Evolutionary conservation across 1,284 basidiomycete genomes (phyloP).

Genomic region (Irpex rosettiformis): DNA sequence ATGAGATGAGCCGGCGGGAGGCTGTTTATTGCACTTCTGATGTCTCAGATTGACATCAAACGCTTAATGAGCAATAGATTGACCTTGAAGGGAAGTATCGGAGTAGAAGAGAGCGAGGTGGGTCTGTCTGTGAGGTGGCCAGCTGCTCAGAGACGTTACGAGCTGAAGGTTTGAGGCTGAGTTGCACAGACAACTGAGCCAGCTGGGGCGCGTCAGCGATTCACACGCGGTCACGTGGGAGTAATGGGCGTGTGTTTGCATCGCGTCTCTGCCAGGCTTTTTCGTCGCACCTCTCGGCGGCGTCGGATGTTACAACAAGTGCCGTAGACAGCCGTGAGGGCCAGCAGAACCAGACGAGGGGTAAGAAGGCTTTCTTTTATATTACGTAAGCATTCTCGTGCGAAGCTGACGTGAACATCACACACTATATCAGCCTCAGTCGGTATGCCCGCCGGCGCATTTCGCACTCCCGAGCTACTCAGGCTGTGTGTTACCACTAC

Average conservation of each 20-base stretch:
- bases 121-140: too few relatives aligned
- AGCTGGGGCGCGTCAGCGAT: background rate
- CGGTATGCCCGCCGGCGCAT: background rate
- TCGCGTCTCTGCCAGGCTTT: background rate
- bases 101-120: too few relatives aligned
- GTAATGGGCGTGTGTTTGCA: background rate
- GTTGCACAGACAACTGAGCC: too few relatives aligned
- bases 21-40: background rate
- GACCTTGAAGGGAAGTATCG: background rate
- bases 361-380: background rate
- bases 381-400: background rate
- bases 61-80: background rate
- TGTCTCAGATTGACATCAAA: background rate
- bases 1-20: too few relatives aligned
- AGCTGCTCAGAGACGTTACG: too few relatives aligned
- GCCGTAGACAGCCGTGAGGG: background rate
- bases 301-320: background rate
- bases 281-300: background rate
- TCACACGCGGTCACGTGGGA: background rate
- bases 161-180: too few relatives aligned
- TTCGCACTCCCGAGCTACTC: background rate
- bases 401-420: background rate
- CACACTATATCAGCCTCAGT: background rate
- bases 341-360: background rate
- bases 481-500: too few relatives aligned